Evolutionary conservation across 768 basidiomycete species (phyloP), one percentile per base, ranked within the genome.

Genomic region (Termitomyces bulborhizus): DNA sequence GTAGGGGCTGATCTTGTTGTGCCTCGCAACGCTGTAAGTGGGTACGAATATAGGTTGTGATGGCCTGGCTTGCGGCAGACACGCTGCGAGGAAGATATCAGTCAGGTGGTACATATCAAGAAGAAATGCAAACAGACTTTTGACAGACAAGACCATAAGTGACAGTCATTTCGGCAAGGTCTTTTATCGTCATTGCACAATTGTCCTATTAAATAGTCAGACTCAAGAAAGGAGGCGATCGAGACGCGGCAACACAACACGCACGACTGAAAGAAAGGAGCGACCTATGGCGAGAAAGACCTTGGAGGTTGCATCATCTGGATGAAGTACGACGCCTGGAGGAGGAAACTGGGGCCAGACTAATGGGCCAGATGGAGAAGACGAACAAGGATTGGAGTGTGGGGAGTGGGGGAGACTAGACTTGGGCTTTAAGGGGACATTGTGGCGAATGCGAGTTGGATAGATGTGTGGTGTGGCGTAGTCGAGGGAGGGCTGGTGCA

Each of bases 171-270:
- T 90, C 86, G 32, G 89, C 84, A 52, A 91, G 81, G 72, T 91
- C 88, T 68, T 90, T 91, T 72, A 90, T 86, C 41, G 88, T 90
- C 84, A 90, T 87, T 46, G 88, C 88, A 47, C 86, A 82, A 69
- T 91, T 91, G 64, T 86, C 81, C 86, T 89, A 54, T 21, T 41
- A 11, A 39, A 57, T 32, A 44, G 51, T 57, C 49, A 62, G 60
- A 55, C 44, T 55, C 44, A 46, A 21, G 18, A 52, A 59, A 57
- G 39, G 51, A 18, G 56, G 61, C 50, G 64, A 59, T 63, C 54
- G 40, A 58, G 50, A 60, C 61, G 55, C 37, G 51, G 62, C 40
- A 39, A 36, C 26, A 75, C 86, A 32, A 32, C 8, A 34, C 34
- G 62, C 63, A 88, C 87, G 55, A 90, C 84, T 34, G 87, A 84